A percentile compares a stretch with the other conserved stretches of the same genome.
Evolutionary conservation across 139 green algal species (phyloP).

Genomic region (Eudorina sp.): DNA sequence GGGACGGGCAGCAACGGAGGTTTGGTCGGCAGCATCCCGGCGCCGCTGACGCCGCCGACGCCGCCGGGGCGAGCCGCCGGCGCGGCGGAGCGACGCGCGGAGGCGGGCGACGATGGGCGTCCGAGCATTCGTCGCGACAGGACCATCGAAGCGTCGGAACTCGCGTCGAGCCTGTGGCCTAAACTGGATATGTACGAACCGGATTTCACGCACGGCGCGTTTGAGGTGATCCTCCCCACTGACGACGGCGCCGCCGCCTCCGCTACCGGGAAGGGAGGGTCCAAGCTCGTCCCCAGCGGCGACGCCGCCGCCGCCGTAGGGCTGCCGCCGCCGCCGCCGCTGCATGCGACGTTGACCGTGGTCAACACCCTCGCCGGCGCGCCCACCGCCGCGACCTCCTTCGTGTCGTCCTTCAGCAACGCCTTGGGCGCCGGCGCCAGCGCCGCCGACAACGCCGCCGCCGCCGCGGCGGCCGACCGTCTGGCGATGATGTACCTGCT

Average conservation of each 20-base stretch:
- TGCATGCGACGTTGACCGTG: not conserved
- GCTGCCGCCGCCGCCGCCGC: not conserved
- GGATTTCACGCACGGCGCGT: conserved; percentile 3
- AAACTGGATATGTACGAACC: conserved; percentile 16
- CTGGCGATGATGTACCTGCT: conserved; percentile 36
- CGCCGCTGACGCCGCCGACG: not conserved
- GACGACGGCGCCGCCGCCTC: not conserved
- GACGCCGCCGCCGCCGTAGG: not conserved
- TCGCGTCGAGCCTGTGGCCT: not conserved
- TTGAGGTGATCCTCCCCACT: conserved; percentile 3
- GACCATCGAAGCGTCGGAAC: not conserved
- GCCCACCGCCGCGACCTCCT: conserved; percentile 1
- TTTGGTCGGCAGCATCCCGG: not conserved
- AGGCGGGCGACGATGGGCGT: not conserved
- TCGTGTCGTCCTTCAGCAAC: conserved; percentile 21
- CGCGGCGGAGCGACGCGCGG: not conserved
- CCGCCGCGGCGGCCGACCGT: conserved; percentile 17
- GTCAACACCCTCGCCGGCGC: conserved; percentile 3
- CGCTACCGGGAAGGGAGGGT: no score
- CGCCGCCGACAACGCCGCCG: conserved; percentile 16
- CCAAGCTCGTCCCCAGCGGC: not conserved
- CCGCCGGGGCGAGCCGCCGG: not conserved
- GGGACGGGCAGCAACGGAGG: not conserved
- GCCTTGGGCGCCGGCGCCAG: not conserved
- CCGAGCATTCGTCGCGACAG: not conserved